phyloP scores from a whole-genome alignment of 495 filamentous ascomycete species.

The Podospora bellae-mahoneyi region DNA sequence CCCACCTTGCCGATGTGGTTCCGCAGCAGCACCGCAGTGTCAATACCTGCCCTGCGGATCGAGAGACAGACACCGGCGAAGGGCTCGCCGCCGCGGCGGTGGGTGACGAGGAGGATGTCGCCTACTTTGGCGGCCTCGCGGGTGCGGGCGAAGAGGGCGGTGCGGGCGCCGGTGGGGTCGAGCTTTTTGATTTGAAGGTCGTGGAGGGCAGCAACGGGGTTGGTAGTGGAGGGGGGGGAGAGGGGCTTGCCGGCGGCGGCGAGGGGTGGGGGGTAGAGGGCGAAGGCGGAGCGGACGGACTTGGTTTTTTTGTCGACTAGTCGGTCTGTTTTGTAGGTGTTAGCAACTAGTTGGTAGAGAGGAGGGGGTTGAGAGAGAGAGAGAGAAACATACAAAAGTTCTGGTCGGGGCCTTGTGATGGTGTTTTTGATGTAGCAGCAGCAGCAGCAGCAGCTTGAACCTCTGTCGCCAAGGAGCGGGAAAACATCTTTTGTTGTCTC shows the following conservation, averaged over 20 bases:
- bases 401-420: conserved; percentile 31
- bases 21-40: conserved; percentile 79
- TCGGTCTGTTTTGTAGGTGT: conserved; percentile 14
- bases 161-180: conserved; percentile 79
- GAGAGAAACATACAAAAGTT: conserved; percentile 30
- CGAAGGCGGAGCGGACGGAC: conserved; percentile 40
- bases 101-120: conserved; percentile 84
- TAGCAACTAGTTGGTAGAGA: background rate
- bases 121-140: conserved; percentile 71
- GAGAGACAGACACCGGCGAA: conserved; percentile 84
- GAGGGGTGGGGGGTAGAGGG: conserved; percentile 46
- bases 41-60: conserved; percentile 78
- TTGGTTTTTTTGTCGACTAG: conserved; percentile 29
- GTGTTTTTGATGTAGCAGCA: conserved; percentile 16
- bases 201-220: conserved; percentile 62
- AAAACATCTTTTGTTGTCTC: conserved; percentile 40
- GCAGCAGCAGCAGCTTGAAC: conserved; percentile 20
- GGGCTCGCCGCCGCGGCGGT: conserved; percentile 73
- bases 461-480: conserved; percentile 36
- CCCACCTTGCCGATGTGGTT: conserved; percentile 77
- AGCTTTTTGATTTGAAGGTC: conserved; percentile 64
- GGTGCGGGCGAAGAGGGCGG: conserved; percentile 70
- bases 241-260: conserved; percentile 19
- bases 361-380: background rate
- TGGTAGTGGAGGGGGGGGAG: conserved; percentile 42